Conservation (phyloP, 164 flowering plant genomes). For the Berberis vulgaris region DNA sequence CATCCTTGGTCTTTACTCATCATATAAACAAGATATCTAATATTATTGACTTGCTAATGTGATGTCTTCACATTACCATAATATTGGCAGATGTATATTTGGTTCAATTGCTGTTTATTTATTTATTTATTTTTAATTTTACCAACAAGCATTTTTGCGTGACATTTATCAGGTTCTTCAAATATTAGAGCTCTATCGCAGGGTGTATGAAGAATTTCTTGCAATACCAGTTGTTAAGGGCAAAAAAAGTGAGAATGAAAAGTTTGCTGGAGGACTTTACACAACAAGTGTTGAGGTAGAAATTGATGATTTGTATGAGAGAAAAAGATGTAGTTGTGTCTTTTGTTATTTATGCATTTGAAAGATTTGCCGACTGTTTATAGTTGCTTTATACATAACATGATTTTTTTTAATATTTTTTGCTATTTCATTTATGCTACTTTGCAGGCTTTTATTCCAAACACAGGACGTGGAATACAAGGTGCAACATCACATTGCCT, state of each 20-base stretch:
- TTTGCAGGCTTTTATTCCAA: constrained; percentile 83
- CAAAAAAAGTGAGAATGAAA: constrained; percentile 87
- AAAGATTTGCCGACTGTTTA: not conserved
- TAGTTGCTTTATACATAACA: not conserved
- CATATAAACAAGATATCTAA: too few relatives aligned
- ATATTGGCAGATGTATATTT: not conserved
- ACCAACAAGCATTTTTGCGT: not conserved
- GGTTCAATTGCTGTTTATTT: not conserved
- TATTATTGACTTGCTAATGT: too few relatives aligned
- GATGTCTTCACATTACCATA: too few relatives aligned
- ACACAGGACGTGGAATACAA: constrained; percentile 95
- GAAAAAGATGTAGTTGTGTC: too few relatives aligned
- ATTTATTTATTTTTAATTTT: not conserved
- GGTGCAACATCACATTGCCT: constrained; percentile 98
- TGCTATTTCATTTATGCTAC: constrained; percentile 2
- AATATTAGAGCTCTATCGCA: constrained; percentile 82
- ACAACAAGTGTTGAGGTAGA: constrained; percentile 92
- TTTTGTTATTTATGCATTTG: not conserved
- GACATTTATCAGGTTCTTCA: constrained; percentile 60
- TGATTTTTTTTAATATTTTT: not conserved
- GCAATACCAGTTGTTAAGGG: constrained; percentile 94
- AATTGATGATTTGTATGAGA: not conserved
- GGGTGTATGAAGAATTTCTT: constrained; percentile 83
- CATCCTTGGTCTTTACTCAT: too few relatives aligned
- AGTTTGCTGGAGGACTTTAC: constrained; percentile 98